These are phyloP conservation scores for Auricularia heimuer DNA, from an alignment of 768 basidiomycete species.

Conservation along the genomic window DNA sequence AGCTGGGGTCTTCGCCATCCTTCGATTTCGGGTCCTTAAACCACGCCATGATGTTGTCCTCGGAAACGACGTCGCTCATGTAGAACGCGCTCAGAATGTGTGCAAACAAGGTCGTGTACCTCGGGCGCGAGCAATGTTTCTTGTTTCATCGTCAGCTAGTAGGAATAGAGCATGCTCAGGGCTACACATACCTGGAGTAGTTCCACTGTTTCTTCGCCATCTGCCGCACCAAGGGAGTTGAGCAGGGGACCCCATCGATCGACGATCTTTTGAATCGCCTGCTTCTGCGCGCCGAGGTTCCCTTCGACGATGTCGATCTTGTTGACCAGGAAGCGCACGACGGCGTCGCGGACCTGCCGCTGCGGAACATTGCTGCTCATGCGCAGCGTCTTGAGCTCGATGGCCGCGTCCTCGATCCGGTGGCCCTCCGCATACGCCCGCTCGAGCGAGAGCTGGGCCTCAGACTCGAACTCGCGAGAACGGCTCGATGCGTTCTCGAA, in stretches of 20 bases:
- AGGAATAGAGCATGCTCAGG: constrained; percentile 5
- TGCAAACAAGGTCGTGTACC: constrained; percentile 65
- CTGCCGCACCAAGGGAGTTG: constrained; percentile 69
- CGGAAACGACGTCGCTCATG: constrained; percentile 85
- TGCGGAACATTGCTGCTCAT: constrained; percentile 94
- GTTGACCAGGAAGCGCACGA: constrained; percentile 76
- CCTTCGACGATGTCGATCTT: constrained; percentile 54
- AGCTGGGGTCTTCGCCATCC: constrained; percentile 19
- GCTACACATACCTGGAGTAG: constrained; percentile 56
- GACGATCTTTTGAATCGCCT: constrained; percentile 53
- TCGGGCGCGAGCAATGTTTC: constrained; percentile 55
- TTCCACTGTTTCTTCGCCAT: constrained; percentile 70
- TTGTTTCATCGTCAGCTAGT: constrained; percentile 17
- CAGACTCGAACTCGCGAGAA: constrained; percentile 61
- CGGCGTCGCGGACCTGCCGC: constrained; percentile 74
- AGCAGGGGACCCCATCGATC: constrained; percentile 78
- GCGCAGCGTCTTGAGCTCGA: constrained; percentile 91
- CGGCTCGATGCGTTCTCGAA: constrained; percentile 19
- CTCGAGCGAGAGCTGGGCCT: constrained; percentile 77
- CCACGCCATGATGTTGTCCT: constrained; percentile 87
- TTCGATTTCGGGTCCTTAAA: constrained; percentile 47
- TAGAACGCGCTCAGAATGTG: constrained; percentile 80
- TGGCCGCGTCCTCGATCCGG: constrained; percentile 83
- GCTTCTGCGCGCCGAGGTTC: constrained; percentile 47
- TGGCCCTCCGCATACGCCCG: constrained; percentile 89